Conservation (phyloP, 2,329 filamentous ascomycete genomes). For the Venturia effusa region DNA sequence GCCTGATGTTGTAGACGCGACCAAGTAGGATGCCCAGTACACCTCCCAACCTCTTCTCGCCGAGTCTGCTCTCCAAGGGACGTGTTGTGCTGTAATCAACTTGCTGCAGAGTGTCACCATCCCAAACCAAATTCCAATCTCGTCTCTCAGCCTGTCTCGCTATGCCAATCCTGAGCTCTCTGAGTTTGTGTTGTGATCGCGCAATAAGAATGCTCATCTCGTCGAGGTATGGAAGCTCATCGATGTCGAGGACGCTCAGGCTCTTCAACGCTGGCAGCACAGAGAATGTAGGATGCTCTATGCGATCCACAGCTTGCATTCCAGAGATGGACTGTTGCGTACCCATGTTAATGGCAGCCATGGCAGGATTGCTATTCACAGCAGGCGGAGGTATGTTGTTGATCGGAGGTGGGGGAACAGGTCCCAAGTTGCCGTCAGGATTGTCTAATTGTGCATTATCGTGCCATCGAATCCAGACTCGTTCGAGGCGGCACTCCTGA, state of each 20-base stretch:
- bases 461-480: conserved; percentile 75
- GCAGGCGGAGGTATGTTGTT: conserved; percentile 16
- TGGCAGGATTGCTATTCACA: conserved; percentile 22
- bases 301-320: conserved; percentile 34
- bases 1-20: conserved; percentile 49
- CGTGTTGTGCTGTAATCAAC: conserved; percentile 47
- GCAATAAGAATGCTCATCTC: conserved; percentile 71
- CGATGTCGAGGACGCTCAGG: conserved; percentile 68
- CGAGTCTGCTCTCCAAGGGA: conserved; percentile 43
- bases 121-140: conserved; percentile 52
- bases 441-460: conserved; percentile 50
- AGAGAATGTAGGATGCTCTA: conserved; percentile 73
- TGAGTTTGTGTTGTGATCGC: conserved; percentile 53
- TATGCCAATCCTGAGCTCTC: conserved; percentile 65
- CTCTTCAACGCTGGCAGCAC: conserved; percentile 64
- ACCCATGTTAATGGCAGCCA: conserved; percentile 21
- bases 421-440: conserved; percentile 28
- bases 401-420: conserved; percentile 25
- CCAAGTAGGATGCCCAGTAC: conserved; percentile 59
- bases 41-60: conserved; percentile 55
- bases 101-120: conserved; percentile 51
- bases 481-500: conserved; percentile 56
- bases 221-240: conserved; percentile 71
- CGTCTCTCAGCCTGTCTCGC: conserved; percentile 41
- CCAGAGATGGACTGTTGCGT: conserved; percentile 18